Evolutionary conservation across 2,329 filamentous ascomycete species (phyloP), one percentile per base, ranked within the genome.

Genomic region (Phyllosticta citrichinensis): DNA sequence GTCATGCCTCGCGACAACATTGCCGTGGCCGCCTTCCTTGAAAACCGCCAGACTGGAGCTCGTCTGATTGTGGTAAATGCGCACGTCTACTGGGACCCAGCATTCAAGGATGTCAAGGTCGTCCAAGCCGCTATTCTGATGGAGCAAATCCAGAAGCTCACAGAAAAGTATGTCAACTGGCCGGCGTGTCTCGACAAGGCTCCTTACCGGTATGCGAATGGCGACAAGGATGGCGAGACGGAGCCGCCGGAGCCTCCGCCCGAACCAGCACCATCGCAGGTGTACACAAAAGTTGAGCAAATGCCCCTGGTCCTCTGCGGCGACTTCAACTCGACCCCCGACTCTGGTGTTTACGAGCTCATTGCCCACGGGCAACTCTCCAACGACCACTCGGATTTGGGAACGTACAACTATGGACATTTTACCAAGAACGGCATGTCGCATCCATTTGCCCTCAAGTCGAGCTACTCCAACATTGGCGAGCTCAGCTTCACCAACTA

Each of bases 1-100:
- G 88, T 99, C 63, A 97, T 97, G 94, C 92, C 93, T 63, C 91
- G 94, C 76, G 94, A 99, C 79, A 93, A 97, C 72, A 96, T 99
- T 73, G 94, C 89, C 17, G 87, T 96, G 55, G 84, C 96, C 55
- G 86, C 88, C 61, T 96, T 97, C 78, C 84, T 99, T 64, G 94
- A 99, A 75, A 97, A 96, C 69, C 85, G 93, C 47, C 79, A 84
- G 63, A 97, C 93, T 0, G 94, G 94, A n/a, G 87, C 91, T 14
- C 87, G 94, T 61, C 79, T 97, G 69, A 96, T 99, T 64, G 86
- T 97, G 40, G 91, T 91, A 66, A 97, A 97, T 70, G 89, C 90
- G 5, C 94, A 99, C 78, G 81, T 97, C 58, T 95, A 91, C 69
- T 99, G 94, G 94, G 92, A 99, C 68, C 90, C 91, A 1, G 86